Evolutionary conservation across 352 stramenopile genomes (phyloP), one percentile per base, ranked within the genome.

Genomic region (Pythium diclinum): DNA sequence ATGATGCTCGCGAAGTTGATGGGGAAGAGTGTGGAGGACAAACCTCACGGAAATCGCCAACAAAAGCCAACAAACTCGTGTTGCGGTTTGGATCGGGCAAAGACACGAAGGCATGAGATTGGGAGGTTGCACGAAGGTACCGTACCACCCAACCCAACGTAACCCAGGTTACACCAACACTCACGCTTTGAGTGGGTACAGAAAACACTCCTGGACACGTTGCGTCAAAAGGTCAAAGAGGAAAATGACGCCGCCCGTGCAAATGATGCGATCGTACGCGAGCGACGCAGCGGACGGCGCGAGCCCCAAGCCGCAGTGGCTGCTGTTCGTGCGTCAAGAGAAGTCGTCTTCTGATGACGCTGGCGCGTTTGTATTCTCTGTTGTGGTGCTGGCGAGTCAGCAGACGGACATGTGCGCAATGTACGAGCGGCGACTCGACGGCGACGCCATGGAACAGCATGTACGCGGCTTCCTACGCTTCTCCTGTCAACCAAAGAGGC

Each of bases 241-340:
- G 21, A 58, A 58, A 16, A 58, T 58, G 51, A 16, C 51, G 51
- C 14, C 54, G 17, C 32, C 54, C 3, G 32, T 49, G 32, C 32
- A 25, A 14, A 34, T 38, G 14, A 36, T 74, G 57, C 67, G 63
- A 23, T 83, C 78, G 59, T 86, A 85, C 56, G 71, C 67, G 28
- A 63, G 71, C 36, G 67, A 77, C 14, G 61, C 23, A 3, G 21
- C 7, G 14, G 30, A 42, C 44, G 36, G 42, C 8, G 1, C 14
- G 8, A 38, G 9, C 17, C 16, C 25, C 30, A 42, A 21, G 30
- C 38, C 63, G 6, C 38, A 63, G 30, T 85, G 78, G 82, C 55
- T 86, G 51, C 63, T 89, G 46, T 87, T 86, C 46, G 68, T 56
- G 11, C 69, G 78, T 6, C 71, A 79, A 30, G 33, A 38, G 40